These are phyloP conservation scores for Abrus pulchellus DNA, from an alignment of 306 rosid genomes.

Conservation along the genomic window DNA sequence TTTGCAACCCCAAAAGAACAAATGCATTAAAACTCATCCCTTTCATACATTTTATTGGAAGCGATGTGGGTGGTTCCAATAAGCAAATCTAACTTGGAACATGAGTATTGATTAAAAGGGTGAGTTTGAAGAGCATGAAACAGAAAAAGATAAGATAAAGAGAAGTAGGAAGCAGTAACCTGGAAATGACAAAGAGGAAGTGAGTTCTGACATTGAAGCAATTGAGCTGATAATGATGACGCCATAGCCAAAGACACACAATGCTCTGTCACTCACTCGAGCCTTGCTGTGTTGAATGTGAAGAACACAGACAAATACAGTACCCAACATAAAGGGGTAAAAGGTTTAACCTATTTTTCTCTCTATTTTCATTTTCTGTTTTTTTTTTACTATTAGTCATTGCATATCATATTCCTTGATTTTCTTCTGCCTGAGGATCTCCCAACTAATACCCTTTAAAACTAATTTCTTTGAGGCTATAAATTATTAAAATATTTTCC, in stretches of 20 bases:
- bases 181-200: constrained; percentile 51
- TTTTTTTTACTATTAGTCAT: too few species aligned
- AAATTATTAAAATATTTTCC: too few species aligned
- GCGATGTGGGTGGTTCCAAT: constrained; percentile 25
- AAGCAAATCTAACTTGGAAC: constrained; percentile 14
- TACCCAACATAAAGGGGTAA: background rate
- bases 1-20: background rate
- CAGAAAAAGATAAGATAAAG: background rate
- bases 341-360: too few species aligned
- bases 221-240: constrained; percentile 53
- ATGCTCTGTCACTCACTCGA: background rate
- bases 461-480: too few species aligned
- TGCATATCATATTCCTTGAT: too few species aligned
- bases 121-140: background rate
- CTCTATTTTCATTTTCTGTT: too few species aligned
- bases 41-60: background rate
- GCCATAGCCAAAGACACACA: constrained; percentile 49
- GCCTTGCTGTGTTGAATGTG: background rate
- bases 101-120: background rate
- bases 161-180: constrained; percentile 47
- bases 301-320: background rate
- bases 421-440: too few species aligned
- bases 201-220: constrained; percentile 48
- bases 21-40: background rate
- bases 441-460: too few species aligned